Base-by-base conservation (phyloP, 2,329 filamentous ascomycete genomes). In the Myriangium duriaei region DNA sequence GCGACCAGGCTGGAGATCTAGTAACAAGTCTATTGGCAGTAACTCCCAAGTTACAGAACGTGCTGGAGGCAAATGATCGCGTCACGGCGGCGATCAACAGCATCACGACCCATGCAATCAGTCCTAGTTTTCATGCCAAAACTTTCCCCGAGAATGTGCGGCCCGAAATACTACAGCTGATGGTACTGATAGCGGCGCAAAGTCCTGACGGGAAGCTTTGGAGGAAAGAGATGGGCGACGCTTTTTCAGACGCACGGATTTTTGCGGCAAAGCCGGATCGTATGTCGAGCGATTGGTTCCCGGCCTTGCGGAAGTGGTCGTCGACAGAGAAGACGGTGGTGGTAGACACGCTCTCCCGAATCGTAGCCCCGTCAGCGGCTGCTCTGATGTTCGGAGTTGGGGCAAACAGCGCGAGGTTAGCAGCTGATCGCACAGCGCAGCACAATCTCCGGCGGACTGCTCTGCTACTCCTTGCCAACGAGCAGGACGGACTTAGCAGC, bases 381-480 rank as follows among this genome's bases (percentile, higher is more conserved):
- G 91, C 91, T 6, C 92, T 98, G 49, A 88, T 98, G 55, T 98
- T 98, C 52, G 91, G 91, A n/a, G 91, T 98, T 1, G 92, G 92
- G 9, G 91, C 91, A 5, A 86, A 84, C 14, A 92, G 87, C 30
- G 91, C 91, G 24, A 73, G 91, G 42, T 72, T 92, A n/a, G 91
- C 98, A 60, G 86, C 92, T 4, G 91, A 98, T 58, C 79, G 87
- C 41, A 91, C 81, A 60, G 86, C 87, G 1, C 88, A 96, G 59
- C 71, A 94, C 18, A 94, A 86, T 46, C 71, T 98, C 12, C 80
- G 87, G 10, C 75, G 91, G 32, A 76, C 92, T 32, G 76, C 86
- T 4, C 70, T 86, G 1, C 66, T 98, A 9, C 64, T 96, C 11
- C 68, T 96, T 4, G 81, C 86, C 0, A 76, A 78, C 4, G 74